Percentiles rank a stretch among this genome's conserved stretches.
Conservation (phyloP, 1,284 basidiomycete species). For the Rhodotorula sp. region DNA sequence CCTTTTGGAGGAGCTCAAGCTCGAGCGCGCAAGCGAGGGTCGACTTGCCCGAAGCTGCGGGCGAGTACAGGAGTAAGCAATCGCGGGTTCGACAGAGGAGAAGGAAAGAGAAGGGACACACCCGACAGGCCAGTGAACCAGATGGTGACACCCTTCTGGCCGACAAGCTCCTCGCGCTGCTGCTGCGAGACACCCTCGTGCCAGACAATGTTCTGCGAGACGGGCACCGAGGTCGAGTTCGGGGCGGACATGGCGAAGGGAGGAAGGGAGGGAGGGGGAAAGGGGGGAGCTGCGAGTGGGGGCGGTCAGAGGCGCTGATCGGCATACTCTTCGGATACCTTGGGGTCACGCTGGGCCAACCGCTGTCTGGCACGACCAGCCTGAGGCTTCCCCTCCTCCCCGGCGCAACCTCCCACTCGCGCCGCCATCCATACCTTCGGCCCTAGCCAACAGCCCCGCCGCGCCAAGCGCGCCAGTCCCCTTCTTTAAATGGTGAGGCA, state of each 20-base stretch:
- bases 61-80: too few relatives aligned
- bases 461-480: too few relatives aligned
- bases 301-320: background rate
- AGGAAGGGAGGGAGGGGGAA: background rate
- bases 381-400: too few relatives aligned
- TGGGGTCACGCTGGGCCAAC: too few relatives aligned
- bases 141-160: conserved; percentile 82
- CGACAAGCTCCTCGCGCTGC: conserved; percentile 69
- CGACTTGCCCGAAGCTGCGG: conserved; percentile 62
- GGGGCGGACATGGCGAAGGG: conserved; percentile 15
- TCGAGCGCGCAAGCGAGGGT: conserved; percentile 97
- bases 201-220: conserved; percentile 40
- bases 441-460: too few relatives aligned
- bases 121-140: conserved; percentile 95
- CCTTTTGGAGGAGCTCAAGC: conserved; percentile 86
- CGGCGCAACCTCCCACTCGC: too few relatives aligned
- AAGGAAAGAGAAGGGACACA: background rate
- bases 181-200: conserved; percentile 50
- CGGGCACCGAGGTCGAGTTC: conserved; percentile 10
- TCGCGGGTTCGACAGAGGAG: background rate
- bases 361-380: too few relatives aligned
- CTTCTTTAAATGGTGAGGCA: too few relatives aligned
- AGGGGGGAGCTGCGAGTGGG: background rate
- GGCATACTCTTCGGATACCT: too few relatives aligned
- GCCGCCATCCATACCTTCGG: too few relatives aligned